Base-by-base conservation (phyloP, 2,329 filamentous ascomycete species). In the Fusarium sp. region DNA sequence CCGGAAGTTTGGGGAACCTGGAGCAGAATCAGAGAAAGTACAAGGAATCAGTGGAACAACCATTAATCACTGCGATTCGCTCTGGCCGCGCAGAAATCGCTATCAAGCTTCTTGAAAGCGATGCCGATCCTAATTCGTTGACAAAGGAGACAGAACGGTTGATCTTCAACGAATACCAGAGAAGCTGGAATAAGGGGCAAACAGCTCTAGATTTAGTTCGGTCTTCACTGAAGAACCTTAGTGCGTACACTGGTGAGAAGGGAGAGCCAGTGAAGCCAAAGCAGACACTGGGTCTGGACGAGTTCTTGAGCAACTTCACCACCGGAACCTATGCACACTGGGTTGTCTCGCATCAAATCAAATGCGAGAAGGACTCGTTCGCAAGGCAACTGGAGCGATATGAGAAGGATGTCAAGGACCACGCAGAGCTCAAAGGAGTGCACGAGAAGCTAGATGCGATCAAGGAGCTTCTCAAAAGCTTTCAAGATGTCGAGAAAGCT, bases 121-220 rank as follows among this genome's bases (percentile, higher is more conserved):
- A 92, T 2, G 91, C 86, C 5, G 86, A 95, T 77, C 84, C 89
- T 1, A 92, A 92, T 66, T 83, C 84, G 0, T 72, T 93, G 39
- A 86, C 86, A 0, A 75, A 74, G 2, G 58, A 66, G 2, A 80
- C 82, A 3, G 73, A 82, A 39, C 57, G 75, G 2, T 60, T 84
- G 1, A 72, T 86, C 28, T 52, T 73, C 4, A 70, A 79, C 13
- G 63, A 76, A 13, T 80, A 75, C 61, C 52, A 63, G 33, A 74
- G 78, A n/a, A 59, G 67, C 3, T 79, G 82, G 55, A 72, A 76
- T 6, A 76, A 75, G 22, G 86, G 83, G 7, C 66, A 83, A 44
- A 84, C 86, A 1, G 78, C 91, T 1, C 77, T 96, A 20, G 92
- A 94, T 63, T 69, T 88, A 17, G 86, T 92, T 3, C 84, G 82